A percentile compares a stretch with the other conserved stretches of the same genome.
These are phyloP conservation scores for Eucalyptus sp. DNA, from an alignment of 345 rosid species.

Conservation along the genomic window DNA sequence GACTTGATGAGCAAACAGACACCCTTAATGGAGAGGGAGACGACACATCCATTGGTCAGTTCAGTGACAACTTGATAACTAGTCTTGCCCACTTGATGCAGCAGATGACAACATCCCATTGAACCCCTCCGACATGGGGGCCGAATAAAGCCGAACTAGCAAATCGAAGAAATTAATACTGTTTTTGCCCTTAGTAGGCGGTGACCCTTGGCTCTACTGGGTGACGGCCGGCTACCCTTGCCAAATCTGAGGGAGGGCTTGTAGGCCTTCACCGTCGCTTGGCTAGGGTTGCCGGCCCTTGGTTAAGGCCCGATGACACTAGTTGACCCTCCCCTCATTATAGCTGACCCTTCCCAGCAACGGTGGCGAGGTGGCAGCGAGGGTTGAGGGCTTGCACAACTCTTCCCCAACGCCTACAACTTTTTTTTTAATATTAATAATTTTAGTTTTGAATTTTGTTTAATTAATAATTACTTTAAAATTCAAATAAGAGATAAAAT, in stretches of 20 bases:
- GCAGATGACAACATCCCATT: neutral
- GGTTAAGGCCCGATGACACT: accelerated
- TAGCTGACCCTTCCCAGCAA: accelerated
- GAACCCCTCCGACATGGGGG: neutral
- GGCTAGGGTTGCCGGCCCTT: accelerated
- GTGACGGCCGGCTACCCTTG: accelerated
- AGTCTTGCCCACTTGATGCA: neutral
- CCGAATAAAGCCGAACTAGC: neutral
- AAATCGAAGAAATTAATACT: neutral
- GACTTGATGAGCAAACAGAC: neutral
- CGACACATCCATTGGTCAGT: neutral
- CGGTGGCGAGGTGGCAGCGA: accelerated
- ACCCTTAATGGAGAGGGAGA: neutral
- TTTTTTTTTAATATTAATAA: too few relatives aligned
- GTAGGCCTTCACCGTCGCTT: accelerated
- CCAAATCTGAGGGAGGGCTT: accelerated
- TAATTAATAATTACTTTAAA: too few relatives aligned
- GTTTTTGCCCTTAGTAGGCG: accelerated
- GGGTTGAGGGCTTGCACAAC: accelerated
- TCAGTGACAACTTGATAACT: neutral
- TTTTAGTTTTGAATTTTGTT: too few relatives aligned
- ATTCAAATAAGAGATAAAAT: too few relatives aligned
- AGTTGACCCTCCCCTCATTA: accelerated
- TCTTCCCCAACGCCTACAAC: accelerated
- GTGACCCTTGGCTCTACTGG: too few relatives aligned